Base-by-base conservation (phyloP, 1,284 basidiomycete genomes). In the Ceraceosorus bombacis region DNA sequence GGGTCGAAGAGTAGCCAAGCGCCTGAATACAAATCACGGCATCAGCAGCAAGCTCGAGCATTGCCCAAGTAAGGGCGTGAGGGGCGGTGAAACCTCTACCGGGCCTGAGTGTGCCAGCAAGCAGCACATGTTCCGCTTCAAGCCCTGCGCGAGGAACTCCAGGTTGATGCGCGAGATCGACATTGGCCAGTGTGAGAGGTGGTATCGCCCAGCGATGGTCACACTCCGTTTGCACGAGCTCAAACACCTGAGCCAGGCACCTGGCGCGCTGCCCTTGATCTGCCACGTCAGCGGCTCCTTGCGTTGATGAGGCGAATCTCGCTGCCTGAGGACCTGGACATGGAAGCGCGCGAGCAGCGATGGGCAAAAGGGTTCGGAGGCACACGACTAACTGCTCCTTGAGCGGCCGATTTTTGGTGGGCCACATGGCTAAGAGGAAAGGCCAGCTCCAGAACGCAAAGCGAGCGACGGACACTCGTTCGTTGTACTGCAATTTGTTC, bases 11-110 rank as follows among this genome's bases (percentile, higher is more conserved):
- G 50, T 13, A 27, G 50, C n/a, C 50, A 1, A 51, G 9, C 10
- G 50, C 10, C 50, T 51, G 50, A 48, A 15, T 48, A 2, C 15
- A 10, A 10, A 10, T 51, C 3, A 4, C 50, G 10, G 10, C 37
- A 15, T 92, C 89, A 5, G 89, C 87, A 63, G 88, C 87, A n/a
- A 95, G 79, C 74, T 93, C 86, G 4, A 93, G 78, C 0, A 86
- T 81, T 1, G 85, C 83, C 92, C 93, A 97, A 0, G 85, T 82
- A 43, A 89, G 74, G 0, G 88, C 88, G 73, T 89, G 85, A 27
- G 78, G 80, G 0, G 82, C 72, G 60, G 84, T 84, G 69, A 96
- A 90, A 64, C 84, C 83, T 79, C 82, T 83, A 3, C 88, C 89
- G 50, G 85, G 37, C 49, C 83, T 80, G 72, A 90, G 88, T 0